Percentiles rank a stretch among this genome's conserved stretches.
Conservation (phyloP, 1,284 basidiomycete species). For the Pholiota adiposa region DNA sequence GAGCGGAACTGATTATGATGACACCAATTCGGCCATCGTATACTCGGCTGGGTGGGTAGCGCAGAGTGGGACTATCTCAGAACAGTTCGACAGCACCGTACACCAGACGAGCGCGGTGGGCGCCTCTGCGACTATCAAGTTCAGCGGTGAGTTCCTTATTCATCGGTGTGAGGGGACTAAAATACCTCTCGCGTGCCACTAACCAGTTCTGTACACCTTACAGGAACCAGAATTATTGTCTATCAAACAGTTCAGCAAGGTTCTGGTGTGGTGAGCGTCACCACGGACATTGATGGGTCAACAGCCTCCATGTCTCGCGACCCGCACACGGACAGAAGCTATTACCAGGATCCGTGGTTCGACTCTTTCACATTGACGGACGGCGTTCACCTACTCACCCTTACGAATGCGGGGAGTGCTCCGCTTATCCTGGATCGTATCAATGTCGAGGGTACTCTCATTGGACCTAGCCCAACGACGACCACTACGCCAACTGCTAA, state of each 20-base stretch:
- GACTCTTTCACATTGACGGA: neutral
- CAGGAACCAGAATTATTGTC: constrained; percentile 13
- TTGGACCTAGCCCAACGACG: neutral
- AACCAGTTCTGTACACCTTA: too few relatives aligned
- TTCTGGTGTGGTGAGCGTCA: constrained; percentile 1
- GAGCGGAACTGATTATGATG: constrained; percentile 6
- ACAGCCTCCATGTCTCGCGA: neutral
- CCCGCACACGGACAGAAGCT: neutral
- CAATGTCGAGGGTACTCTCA: neutral
- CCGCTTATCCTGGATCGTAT: neutral
- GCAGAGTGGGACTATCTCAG: neutral
- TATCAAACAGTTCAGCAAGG: constrained; percentile 12
- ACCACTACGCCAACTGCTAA: neutral
- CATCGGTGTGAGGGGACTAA: neutral
- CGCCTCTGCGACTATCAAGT: constrained; percentile 14
- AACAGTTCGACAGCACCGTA: constrained; percentile 9
- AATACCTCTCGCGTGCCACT: too few relatives aligned
- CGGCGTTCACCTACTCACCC: neutral
- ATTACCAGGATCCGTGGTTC: constrained; percentile 3
- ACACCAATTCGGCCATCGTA: constrained; percentile 1
- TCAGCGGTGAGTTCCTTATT: constrained; percentile 3
- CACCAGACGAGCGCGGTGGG: constrained; percentile 8
- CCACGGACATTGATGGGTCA: constrained; percentile 9
- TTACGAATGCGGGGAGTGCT: neutral
- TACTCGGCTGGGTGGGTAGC: constrained; percentile 14